These are phyloP conservation scores for Myxozyma vanderwaltii DNA, from an alignment of 805 yeast species.

Conservation along the genomic window DNA sequence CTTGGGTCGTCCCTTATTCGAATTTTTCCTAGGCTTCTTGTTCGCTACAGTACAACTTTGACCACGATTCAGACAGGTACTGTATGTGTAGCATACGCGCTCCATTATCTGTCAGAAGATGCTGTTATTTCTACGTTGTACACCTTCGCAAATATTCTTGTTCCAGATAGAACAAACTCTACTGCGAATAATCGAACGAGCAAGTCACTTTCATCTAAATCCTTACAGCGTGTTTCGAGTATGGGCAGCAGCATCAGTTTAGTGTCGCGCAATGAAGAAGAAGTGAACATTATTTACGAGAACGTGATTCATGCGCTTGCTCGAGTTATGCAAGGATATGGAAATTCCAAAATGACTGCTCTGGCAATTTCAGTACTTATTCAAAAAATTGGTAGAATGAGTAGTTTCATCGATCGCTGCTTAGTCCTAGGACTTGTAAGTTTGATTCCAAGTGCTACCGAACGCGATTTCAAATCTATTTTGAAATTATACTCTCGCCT, in stretches of 20 bases:
- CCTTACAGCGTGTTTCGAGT: constrained; percentile 20
- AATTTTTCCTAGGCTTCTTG: constrained; percentile 49
- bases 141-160: constrained; percentile 73
- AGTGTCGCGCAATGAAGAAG: constrained; percentile 23
- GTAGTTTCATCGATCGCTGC: constrained; percentile 55
- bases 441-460: constrained; percentile 62
- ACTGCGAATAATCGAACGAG: constrained; percentile 1
- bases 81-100: constrained; percentile 62
- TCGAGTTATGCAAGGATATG: constrained; percentile 64
- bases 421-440: constrained; percentile 64
- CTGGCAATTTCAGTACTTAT: constrained; percentile 78
- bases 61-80: constrained; percentile 57
- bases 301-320: constrained; percentile 71
- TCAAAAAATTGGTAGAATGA: constrained; percentile 61
- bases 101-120: constrained; percentile 73
- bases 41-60: constrained; percentile 52
- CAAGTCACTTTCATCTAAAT: background rate
- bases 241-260: constrained; percentile 26
- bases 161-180: constrained; percentile 35
- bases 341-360: constrained; percentile 64
- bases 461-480: constrained; percentile 67
- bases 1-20: constrained; percentile 41
- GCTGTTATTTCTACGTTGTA: constrained; percentile 81
- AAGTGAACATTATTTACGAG: constrained; percentile 47
- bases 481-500: constrained; percentile 59